phyloP scores from a whole-genome alignment of 345 rosid genomes.

The Dovyalis caffra region DNA sequence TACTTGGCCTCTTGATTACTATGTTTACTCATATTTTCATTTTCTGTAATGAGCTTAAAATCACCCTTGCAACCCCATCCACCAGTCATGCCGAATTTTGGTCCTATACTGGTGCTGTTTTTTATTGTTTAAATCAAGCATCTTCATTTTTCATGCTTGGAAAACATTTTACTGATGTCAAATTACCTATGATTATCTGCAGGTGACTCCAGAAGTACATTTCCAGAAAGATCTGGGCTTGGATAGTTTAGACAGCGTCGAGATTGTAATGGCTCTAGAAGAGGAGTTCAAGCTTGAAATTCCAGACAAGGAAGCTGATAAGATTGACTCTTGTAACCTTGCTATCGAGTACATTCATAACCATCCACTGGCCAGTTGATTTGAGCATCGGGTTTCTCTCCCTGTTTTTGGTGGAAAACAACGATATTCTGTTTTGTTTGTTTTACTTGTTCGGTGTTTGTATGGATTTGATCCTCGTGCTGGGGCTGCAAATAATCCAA shows the following conservation, averaged over 20 bases:
- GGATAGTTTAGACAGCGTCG: conserved; percentile 92
- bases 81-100: neutral
- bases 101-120: neutral
- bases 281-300: conserved; percentile 97
- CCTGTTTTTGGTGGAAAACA: conserved; percentile 15
- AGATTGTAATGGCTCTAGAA: conserved; percentile 93
- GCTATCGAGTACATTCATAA: conserved; percentile 83
- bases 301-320: conserved; percentile 93
- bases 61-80: neutral
- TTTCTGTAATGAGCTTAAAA: neutral
- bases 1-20: neutral
- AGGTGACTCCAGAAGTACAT: conserved; percentile 80
- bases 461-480: conserved; percentile 21
- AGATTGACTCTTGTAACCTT: conserved; percentile 74
- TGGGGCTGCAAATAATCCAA: conserved; percentile 36
- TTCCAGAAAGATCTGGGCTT: conserved; percentile 86
- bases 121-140: neutral
- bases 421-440: neutral
- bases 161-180: neutral
- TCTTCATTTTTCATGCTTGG: neutral
- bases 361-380: conserved; percentile 80
- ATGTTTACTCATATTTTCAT: neutral
- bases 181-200: conserved; percentile 12
- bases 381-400: neutral
- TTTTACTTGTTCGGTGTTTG: conserved; percentile 7